Evolutionary conservation across 345 rosid genomes (phyloP), one percentile per base, ranked within the genome.

Genomic region (Linum trigynum): DNA sequence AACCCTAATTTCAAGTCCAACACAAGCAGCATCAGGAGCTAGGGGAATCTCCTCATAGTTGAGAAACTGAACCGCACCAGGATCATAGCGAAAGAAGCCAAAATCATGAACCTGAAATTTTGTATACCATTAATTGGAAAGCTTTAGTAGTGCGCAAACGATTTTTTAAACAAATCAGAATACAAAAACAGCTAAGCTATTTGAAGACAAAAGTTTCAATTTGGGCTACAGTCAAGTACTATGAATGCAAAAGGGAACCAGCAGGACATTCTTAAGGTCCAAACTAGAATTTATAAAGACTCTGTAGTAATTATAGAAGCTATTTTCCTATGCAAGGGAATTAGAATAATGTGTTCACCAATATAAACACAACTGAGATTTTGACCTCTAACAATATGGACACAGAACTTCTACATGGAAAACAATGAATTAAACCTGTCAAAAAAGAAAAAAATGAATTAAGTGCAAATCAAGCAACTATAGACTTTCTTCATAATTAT

Each of bases 31-130:
- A 72, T 88, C 96, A 9, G 96, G 96, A 62, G 95, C 87, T 84
- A 92, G 98, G 62, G 97, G 89, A 70, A 92, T 92, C 81, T 90
- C 98, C 76, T 86, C 96, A 65, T 92, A 92, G n/a, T 79, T 71
- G 71, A 90, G 79, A 79, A 84, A 88, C 63, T 88, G 86, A 59
- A 92, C 71, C 10, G 86, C 90, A 73, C 64, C 63, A 67, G 97
- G 96, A 80, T 90, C 83, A 74, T 88, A 92, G 50, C 82, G 78
- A 78, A 86, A 92, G 87, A 92, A 92, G 67, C 98, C 98, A 76
- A 92, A 92, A 78, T 92, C 98, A 83, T 92, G 98, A 68, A 92
- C 97, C 98, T 90, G 77, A 45, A 66, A 62, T 43, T 17, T 16
- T 32, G 35, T 57, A 23, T 23, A n/a, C 12, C 36, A n/a, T 37